Evolutionary conservation across 106 monocot genomes (phyloP).

Genomic region (Cymbidium sinense): DNA sequence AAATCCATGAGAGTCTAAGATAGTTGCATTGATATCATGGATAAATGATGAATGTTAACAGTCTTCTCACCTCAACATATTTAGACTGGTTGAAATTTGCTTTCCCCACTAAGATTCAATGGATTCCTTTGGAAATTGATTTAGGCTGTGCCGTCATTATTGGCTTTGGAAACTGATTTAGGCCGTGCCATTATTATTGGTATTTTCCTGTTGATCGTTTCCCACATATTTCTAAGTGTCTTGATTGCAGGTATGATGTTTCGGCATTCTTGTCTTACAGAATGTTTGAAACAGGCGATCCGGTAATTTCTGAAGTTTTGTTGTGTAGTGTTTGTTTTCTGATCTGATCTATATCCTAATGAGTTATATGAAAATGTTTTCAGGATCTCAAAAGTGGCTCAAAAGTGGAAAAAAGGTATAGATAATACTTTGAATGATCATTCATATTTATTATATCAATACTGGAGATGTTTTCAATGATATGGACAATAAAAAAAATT

Average conservation of each 20-base stretch:
- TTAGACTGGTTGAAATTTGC: not conserved
- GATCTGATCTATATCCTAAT: not conserved
- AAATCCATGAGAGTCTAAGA: too few species aligned
- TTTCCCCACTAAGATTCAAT: too few species aligned
- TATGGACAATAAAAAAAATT: not conserved
- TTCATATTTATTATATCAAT: too few species aligned
- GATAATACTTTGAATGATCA: not conserved
- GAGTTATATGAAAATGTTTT: not conserved
- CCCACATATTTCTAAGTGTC: constrained; percentile 4
- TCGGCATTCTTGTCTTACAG: constrained; percentile 74
- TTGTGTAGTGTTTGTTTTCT: not conserved
- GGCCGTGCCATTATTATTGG: not conserved
- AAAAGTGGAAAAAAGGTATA: not conserved
- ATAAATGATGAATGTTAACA: too few species aligned
- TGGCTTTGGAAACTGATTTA: not conserved
- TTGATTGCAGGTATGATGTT: constrained; percentile 87
- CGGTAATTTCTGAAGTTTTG: constrained; percentile 34
- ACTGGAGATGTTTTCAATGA: not conserved
- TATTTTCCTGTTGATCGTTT: not conserved
- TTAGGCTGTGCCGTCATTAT: too few species aligned
- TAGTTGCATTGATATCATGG: not conserved
- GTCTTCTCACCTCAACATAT: too few species aligned
- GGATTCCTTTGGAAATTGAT: too few species aligned
- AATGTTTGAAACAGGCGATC: constrained; percentile 75
- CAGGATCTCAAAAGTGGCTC: too few species aligned